phyloP scores from a whole-genome alignment of 148 eudicot species.

The Vaccinium darrowii region DNA sequence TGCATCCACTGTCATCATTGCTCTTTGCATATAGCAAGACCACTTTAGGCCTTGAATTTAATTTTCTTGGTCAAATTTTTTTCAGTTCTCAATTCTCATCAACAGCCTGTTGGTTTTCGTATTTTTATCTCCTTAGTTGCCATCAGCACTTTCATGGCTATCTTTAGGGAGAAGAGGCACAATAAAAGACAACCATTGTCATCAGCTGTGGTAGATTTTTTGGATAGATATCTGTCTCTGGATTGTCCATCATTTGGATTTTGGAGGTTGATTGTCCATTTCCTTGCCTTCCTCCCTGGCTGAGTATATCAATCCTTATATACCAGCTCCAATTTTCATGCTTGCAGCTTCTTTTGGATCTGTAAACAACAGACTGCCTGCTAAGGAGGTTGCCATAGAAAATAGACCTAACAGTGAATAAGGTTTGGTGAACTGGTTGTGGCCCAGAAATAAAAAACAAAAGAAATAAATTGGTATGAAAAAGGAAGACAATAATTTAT shows the following conservation, averaged over 20 bases:
- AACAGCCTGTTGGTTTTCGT: not conserved
- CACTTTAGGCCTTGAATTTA: not conserved
- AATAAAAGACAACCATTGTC: not conserved
- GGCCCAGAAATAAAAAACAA: not conserved
- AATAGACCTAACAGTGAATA: not conserved
- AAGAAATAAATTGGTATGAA: not conserved
- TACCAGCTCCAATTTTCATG: not conserved
- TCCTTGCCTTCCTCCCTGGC: not conserved
- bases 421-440: not conserved
- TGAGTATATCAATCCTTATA: not conserved
- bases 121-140: not conserved
- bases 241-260: conserved; percentile 3
- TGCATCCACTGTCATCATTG: not conserved
- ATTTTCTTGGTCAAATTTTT: not conserved
- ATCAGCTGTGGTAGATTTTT: not conserved
- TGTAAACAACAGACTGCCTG: not conserved
- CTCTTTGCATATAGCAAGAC: not conserved
- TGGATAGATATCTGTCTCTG: not conserved
- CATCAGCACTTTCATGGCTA: not conserved
- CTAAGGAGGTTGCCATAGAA: not conserved
- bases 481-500: not conserved
- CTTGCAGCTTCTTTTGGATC: not conserved
- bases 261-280: not conserved
- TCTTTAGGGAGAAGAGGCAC: not conserved
- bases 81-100: not conserved